phyloP scores from a whole-genome alignment of 495 filamentous ascomycete genomes.

The Antarctomyces pellizariae region DNA sequence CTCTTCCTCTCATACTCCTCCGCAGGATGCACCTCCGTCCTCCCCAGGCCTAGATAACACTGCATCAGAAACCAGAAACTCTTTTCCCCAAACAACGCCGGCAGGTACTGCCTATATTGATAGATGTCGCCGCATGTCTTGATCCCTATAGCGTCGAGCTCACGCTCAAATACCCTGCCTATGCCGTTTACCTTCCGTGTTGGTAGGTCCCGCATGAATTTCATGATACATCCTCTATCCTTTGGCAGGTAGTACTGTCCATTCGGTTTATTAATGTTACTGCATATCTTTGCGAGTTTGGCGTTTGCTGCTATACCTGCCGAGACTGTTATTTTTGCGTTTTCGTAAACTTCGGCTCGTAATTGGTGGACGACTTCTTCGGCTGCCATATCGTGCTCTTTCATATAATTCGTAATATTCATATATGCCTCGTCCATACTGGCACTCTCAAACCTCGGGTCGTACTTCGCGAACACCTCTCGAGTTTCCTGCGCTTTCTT shows the following conservation, averaged over 20 bases:
- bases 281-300: slow-evolving; percentile 81
- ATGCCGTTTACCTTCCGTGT: slow-evolving; percentile 84
- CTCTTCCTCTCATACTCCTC: slow-evolving; percentile 85
- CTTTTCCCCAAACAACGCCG: slow-evolving; percentile 72
- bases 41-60: slow-evolving; percentile 66
- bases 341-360: slow-evolving; percentile 50
- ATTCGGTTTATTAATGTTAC: slow-evolving; percentile 90
- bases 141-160: slow-evolving; percentile 69
- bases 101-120: slow-evolving; percentile 41
- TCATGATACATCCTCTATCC: slow-evolving; percentile 48
- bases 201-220: slow-evolving; percentile 63
- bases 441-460: slow-evolving; percentile 74
- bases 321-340: slow-evolving; percentile 69
- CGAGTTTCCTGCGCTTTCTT: slow-evolving; percentile 80
- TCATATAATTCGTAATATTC: slow-evolving; percentile 79
- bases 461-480: slow-evolving; percentile 61
- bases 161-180: slow-evolving; percentile 81
- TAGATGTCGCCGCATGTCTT: slow-evolving; percentile 83
- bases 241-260: slow-evolving; percentile 62
- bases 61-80: slow-evolving; percentile 66
- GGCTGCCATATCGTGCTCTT: slow-evolving; percentile 37
- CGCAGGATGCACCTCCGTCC: slow-evolving; percentile 70
- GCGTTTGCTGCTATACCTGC: slow-evolving; percentile 88
- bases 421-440: slow-evolving; percentile 93
- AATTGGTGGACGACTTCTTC: slow-evolving; percentile 54